Evolutionary conservation across 768 basidiomycete species (phyloP), one percentile per base, ranked within the genome.

Genomic region (Suillus lakei): DNA sequence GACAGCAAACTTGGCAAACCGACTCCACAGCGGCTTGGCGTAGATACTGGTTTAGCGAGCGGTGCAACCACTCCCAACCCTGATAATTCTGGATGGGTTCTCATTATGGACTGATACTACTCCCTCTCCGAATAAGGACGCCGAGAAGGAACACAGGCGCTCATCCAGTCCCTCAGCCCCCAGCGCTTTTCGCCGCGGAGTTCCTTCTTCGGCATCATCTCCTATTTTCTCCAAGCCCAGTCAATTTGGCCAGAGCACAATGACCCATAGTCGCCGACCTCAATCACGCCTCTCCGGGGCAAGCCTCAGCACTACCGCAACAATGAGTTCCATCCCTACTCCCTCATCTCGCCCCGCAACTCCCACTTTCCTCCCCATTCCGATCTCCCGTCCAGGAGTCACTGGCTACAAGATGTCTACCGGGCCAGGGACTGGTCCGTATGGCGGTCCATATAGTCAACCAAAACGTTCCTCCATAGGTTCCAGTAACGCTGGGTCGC

Each of bases 41-140:
- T 76, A 55, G 85, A 86, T 53, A 79, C 75, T 67, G 74, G 78
- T 8, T 79, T 74, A 64, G 85, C 82, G 70, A 71, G 75, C 32
- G 74, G 73, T 39, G 67, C 69, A 18, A 77, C 73, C 62, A 85
- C 81, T 46, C 80, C 84, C 51, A 79, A 76, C 38, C 85, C 83
- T 26, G 91, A 92, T 70, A 79, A 88, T 13, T 86, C 91, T 43
- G 92, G 92, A 62, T 95, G 92, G 92, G 92, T 95, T 48, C 85
- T 95, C 43, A 92, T 95, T 59, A 93, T 93, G 92, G 93, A 94
- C 68, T n/a, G 93, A 93, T 72, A 89, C 90, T 2, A 89, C 90
- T 2, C 90, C 92, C 28, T 88, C 88, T 18, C 91, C 90, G 26
- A 81, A 80, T 36, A 90, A 87, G 74, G 81, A 84, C 54, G 78